These are phyloP conservation scores for Taxillus chinensis DNA, from an alignment of 164 flowering plant genomes.

Conservation along the genomic window DNA sequence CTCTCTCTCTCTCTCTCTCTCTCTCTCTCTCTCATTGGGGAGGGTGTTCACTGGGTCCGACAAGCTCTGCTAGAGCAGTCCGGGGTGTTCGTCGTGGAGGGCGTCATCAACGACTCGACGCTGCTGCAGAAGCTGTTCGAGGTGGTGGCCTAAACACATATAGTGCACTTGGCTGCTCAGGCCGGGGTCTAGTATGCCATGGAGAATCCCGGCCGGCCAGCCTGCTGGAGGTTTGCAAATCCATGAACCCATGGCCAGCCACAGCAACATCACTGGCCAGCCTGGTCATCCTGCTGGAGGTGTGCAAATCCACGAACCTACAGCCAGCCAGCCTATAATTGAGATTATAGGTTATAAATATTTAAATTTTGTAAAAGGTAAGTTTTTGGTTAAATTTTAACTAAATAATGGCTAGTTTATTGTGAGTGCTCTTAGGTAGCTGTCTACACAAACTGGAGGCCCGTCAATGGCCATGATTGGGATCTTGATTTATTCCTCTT, in stretches of 20 bases:
- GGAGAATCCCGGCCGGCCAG: constrained; percentile 25
- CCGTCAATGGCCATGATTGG: too few relatives aligned
- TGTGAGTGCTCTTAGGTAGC: too few relatives aligned
- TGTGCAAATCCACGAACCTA: constrained; percentile 54
- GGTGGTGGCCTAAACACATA: constrained; percentile 63
- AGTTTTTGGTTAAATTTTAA: too few relatives aligned
- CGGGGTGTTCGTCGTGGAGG: constrained; percentile 52
- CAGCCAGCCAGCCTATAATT: constrained; percentile 29
- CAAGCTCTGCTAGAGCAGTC: constrained; percentile 23
- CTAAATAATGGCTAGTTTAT: too few relatives aligned
- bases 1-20: too few relatives aligned
- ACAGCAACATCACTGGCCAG: constrained; percentile 61
- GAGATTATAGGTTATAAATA: too few relatives aligned
- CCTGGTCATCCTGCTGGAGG: constrained; percentile 55
- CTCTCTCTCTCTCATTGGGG: too few relatives aligned
- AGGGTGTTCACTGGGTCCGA: constrained; percentile 19
- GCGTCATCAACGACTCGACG: constrained; percentile 51
- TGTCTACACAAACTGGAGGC: too few relatives aligned
- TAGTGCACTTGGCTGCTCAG: constrained; percentile 34
- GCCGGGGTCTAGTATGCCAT: constrained; percentile 66
- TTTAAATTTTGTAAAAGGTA: too few relatives aligned
- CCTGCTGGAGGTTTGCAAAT: too few relatives aligned
- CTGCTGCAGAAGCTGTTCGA: constrained; percentile 51
- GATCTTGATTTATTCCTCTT: too few relatives aligned
- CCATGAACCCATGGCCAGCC: constrained; percentile 38